phyloP scores from a whole-genome alignment of 352 stramenopile genomes.

The Saprolegnia diclina region DNA sequence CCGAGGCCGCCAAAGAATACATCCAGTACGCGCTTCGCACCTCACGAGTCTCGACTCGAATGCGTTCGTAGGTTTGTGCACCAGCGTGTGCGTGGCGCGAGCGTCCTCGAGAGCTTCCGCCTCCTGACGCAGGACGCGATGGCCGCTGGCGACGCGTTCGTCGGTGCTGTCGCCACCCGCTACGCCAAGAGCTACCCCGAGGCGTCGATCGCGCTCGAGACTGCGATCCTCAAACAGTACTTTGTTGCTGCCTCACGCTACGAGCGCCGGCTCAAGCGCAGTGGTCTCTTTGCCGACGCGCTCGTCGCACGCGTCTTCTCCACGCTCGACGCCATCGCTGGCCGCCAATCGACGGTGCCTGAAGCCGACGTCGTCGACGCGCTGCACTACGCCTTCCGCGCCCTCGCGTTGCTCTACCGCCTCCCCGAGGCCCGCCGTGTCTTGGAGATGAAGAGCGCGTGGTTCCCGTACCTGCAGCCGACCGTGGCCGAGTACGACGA shows the following conservation, averaged over 20 bases:
- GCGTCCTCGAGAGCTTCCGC: constrained; percentile 41
- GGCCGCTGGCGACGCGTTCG: constrained; percentile 32
- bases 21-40: not conserved
- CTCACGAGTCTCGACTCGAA: not conserved
- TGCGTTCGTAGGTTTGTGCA: not conserved
- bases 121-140: constrained; percentile 47
- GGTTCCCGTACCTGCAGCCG: not conserved
- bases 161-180: constrained; percentile 35
- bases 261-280: constrained; percentile 46
- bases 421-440: constrained; percentile 12
- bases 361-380: constrained; percentile 12
- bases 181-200: constrained; percentile 31
- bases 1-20: not conserved
- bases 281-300: constrained; percentile 44
- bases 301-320: constrained; percentile 67
- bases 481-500: constrained; percentile 24
- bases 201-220: constrained; percentile 6
- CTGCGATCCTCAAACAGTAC: constrained; percentile 72
- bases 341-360: not conserved
- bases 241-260: constrained; percentile 61
- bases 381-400: constrained; percentile 15
- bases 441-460: constrained; percentile 13
- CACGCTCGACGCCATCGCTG: constrained; percentile 34
- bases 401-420: constrained; percentile 11
- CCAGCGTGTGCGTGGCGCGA: constrained; percentile 35